Base-by-base conservation (phyloP, 768 basidiomycete species). In the Rhizopogon rudus region DNA sequence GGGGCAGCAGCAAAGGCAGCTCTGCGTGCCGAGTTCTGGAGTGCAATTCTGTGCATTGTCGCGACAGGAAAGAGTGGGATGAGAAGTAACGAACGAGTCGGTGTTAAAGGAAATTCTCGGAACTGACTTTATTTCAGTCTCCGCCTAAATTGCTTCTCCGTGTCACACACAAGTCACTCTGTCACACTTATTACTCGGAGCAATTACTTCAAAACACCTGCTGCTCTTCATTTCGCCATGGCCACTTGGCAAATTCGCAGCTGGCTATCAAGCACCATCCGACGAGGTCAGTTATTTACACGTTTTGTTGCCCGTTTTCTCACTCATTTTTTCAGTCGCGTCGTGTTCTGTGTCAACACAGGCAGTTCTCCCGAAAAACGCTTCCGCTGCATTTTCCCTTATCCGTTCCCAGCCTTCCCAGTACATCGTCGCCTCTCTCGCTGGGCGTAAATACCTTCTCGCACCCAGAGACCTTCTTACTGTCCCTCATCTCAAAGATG, bases 391-490 rank as follows among this genome's bases (percentile, higher is more conserved):
- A 5, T 77, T 97, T 65, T 74, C 82, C 42, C 80, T 93, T 67
- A 88, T 98, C 57, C 86, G 87, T 66, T 88, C 93, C 0, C 94
- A 98, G 61, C 92, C 96, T 5, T 87, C 88, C 0, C 88, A 92
- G 73, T 99, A 98, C 75, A 79, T 96, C 69, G 79, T 95, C 66
- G 94, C 94, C 57, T 83, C 88, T 20, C 80, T 99, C 52, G 89
- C 88, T 54, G 88, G 93, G 63, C 81, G 82, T 66, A 89, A 88
- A 71, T 93, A 97, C 73, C 83, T 98, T 61, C 79, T 99, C 22
- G 82, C 96, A 8, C 88, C 93, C 13, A 83, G 86, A 67, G 97
- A 99, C 75, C 71, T 95, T 62, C 85, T 99, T 66, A 98, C 97
- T 54, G 85, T 99, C 2, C 95, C 96, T 5, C 88, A 86, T 52